Evolutionary conservation across 1,139 yeast species (phyloP).

Genomic region (Yamadazyma diospyri): DNA sequence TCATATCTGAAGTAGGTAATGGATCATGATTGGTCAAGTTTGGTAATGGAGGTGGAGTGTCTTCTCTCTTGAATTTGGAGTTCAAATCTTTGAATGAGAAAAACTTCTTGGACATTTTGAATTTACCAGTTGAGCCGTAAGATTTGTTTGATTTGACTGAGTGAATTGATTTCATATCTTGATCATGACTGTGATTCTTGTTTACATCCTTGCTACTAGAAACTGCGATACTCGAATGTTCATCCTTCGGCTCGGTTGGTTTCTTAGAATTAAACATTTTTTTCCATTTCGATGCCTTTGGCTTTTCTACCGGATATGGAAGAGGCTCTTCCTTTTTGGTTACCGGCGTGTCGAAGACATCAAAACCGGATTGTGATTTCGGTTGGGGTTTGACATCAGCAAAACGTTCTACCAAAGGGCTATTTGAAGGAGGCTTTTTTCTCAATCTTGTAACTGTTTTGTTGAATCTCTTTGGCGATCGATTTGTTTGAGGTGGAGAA

Average conservation of each 20-base stretch:
- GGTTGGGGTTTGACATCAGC: neutral
- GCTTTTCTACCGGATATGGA: constrained; percentile 9
- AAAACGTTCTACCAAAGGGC: constrained; percentile 12
- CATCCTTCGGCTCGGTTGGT: too few species aligned
- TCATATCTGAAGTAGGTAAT: constrained; percentile 7
- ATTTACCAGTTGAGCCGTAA: constrained; percentile 5
- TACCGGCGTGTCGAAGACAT: neutral
- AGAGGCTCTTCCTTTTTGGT: constrained; percentile 9
- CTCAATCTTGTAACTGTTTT: constrained; percentile 6
- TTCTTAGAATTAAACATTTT: constrained; percentile 12
- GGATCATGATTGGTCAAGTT: constrained; percentile 8
- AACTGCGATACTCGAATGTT: too few species aligned
- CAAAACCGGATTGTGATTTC: neutral
- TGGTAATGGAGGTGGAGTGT: constrained; percentile 9
- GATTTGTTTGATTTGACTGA: constrained; percentile 8
- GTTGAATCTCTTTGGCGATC: constrained; percentile 7
- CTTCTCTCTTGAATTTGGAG: constrained; percentile 12
- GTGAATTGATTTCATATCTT: constrained; percentile 8
- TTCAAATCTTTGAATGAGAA: constrained; percentile 15
- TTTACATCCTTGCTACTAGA: too few species aligned
- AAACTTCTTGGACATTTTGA: constrained; percentile 11
- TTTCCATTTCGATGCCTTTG: constrained; percentile 13
- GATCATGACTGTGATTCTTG: too few species aligned
- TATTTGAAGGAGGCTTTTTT: constrained; percentile 11
- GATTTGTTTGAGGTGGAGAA: too few species aligned